Conservation (phyloP, 345 rosid species). For the Leavenworthia alabamica region DNA sequence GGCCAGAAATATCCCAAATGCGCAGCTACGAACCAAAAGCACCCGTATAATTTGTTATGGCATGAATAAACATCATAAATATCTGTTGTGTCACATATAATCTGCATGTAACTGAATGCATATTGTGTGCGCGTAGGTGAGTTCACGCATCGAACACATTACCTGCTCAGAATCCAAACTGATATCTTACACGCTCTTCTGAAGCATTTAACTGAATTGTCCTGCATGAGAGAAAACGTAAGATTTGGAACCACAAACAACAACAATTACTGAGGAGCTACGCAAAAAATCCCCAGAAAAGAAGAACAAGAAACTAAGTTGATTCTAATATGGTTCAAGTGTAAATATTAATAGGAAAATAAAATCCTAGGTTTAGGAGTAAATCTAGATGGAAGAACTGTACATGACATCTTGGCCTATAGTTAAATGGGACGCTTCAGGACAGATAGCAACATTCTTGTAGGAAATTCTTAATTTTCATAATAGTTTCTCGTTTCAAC, state of each 20-base stretch:
- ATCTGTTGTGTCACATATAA: neutral
- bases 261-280: constrained; percentile 1
- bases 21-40: constrained; percentile 48
- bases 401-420: neutral
- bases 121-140: constrained; percentile 8
- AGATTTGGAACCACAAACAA: constrained; percentile 14
- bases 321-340: constrained; percentile 10
- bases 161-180: constrained; percentile 78
- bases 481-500: neutral
- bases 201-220: constrained; percentile 75
- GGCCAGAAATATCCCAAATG: constrained; percentile 93
- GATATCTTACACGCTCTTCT: constrained; percentile 94
- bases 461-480: neutral
- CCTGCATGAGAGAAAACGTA: constrained; percentile 40
- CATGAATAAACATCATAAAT: constrained; percentile 26
- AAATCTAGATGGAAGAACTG: neutral
- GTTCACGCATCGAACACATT: constrained; percentile 20
- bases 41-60: neutral
- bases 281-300: neutral
- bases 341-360: constrained; percentile 8
- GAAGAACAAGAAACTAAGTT: constrained; percentile 8
- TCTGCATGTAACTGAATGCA: constrained; percentile 3
- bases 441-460: neutral
- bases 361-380: neutral
- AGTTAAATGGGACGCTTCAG: neutral